A percentile compares a stretch with the other conserved stretches of the same genome.
phyloP scores from a whole-genome alignment of 2,329 filamentous ascomycete genomes.

The Ambrosiella xylebori region DNA sequence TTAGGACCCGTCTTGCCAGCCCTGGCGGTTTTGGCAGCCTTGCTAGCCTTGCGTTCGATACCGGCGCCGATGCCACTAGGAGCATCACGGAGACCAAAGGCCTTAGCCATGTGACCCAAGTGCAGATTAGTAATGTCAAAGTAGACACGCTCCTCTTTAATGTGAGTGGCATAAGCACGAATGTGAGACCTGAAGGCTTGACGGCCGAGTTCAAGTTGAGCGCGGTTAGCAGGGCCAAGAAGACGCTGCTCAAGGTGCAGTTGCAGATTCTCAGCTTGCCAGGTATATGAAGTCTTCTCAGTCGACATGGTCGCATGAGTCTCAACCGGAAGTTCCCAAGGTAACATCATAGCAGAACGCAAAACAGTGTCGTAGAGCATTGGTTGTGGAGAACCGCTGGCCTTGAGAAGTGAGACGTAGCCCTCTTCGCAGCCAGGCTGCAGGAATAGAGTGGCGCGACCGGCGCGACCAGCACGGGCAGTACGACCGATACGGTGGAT shows the following conservation, averaged over 20 bases:
- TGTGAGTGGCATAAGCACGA: slow-evolving; percentile 85
- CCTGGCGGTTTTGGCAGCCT: slow-evolving; percentile 19
- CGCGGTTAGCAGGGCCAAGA: slow-evolving; percentile 33
- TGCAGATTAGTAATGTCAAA: slow-evolving; percentile 90
- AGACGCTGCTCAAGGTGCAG: slow-evolving; percentile 43
- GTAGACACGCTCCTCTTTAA: slow-evolving; percentile 63
- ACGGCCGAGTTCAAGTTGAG: slow-evolving; percentile 62
- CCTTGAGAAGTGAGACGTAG: slow-evolving; percentile 59
- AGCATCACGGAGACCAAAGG: slow-evolving; percentile 75
- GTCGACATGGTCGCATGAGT: slow-evolving; percentile 34
- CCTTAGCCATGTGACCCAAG: slow-evolving; percentile 84
- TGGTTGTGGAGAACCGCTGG: slow-evolving; percentile 29
- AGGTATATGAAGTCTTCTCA: slow-evolving; percentile 28
- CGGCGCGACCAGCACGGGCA: slow-evolving; percentile 76
- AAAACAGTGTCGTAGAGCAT: slow-evolving; percentile 37
- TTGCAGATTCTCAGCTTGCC: slow-evolving; percentile 39
- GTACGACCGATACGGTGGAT: slow-evolving; percentile 89
- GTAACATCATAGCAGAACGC: slow-evolving; percentile 46
- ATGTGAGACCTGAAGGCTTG: slow-evolving; percentile 85
- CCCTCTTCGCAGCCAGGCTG: slow-evolving; percentile 82
- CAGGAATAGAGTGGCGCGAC: slow-evolving; percentile 76
- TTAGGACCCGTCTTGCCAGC: neutral
- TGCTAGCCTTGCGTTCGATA: slow-evolving; percentile 28
- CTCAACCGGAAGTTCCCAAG: slow-evolving; percentile 51
- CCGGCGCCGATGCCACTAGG: slow-evolving; percentile 62